A percentile compares a stretch with the other conserved stretches of the same genome.
These are phyloP conservation scores for Vigna angularis DNA, from an alignment of 306 rosid species.

Conservation along the genomic window DNA sequence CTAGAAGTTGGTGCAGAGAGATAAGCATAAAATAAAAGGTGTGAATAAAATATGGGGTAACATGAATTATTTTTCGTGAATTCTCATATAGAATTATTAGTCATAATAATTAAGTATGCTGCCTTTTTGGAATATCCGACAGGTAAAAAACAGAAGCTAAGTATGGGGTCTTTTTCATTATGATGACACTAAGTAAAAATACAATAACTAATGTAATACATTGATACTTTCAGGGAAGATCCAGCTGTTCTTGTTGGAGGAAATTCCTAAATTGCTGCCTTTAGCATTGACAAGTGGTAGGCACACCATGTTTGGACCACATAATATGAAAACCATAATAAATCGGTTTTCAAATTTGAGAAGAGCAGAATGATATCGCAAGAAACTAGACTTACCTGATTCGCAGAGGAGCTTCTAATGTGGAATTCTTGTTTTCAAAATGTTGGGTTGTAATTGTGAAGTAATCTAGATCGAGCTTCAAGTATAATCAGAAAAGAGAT, in stretches of 20 bases:
- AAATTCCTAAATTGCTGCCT: slow-evolving; percentile 50
- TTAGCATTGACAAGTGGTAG: slow-evolving; percentile 13
- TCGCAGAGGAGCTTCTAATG: too few relatives aligned
- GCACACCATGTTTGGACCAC: background rate
- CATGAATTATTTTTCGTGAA: background rate
- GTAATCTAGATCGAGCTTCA: too few relatives aligned
- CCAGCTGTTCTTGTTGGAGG: slow-evolving; percentile 53
- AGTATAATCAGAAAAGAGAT: too few relatives aligned
- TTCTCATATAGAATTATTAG: background rate
- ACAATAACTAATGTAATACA: slow-evolving; percentile 4
- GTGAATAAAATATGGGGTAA: background rate
- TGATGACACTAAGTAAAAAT: background rate
- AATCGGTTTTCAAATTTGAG: too few relatives aligned
- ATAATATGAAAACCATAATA: background rate
- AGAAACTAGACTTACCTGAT: too few relatives aligned
- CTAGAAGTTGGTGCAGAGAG: background rate
- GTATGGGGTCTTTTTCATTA: background rate
- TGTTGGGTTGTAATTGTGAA: too few relatives aligned
- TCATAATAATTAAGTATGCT: background rate
- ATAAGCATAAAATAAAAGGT: background rate
- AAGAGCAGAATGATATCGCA: too few relatives aligned
- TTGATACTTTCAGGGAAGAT: slow-evolving; percentile 46
- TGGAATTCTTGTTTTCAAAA: too few relatives aligned
- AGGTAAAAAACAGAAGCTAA: background rate
- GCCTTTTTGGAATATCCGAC: background rate